Conservation (phyloP, 768 basidiomycete genomes). For the Suillus subluteus region DNA sequence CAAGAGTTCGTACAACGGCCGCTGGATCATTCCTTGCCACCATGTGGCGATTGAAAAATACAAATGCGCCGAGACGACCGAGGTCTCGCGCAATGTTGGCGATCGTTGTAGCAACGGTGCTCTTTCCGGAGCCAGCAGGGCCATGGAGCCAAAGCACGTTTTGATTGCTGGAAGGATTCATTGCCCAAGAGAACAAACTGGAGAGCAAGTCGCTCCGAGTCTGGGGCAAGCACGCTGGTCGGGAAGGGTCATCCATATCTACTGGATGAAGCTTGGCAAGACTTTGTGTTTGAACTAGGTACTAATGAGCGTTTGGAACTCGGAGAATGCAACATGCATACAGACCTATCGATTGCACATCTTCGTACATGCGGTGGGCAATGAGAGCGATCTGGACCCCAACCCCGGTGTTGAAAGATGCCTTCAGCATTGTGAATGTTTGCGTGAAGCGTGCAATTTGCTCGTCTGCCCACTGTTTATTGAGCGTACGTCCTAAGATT, state of each 20-base stretch:
- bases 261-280: conserved; percentile 30
- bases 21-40: conserved; percentile 33
- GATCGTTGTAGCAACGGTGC: conserved; percentile 38
- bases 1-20: conserved; percentile 37
- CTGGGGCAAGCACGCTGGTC: conserved; percentile 33
- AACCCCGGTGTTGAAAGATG: conserved; percentile 30
- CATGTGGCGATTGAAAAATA: conserved; percentile 38
- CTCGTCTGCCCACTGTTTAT: conserved; percentile 24
- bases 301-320: neutral
- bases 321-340: neutral
- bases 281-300: conserved; percentile 23
- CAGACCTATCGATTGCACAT: conserved; percentile 29
- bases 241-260: conserved; percentile 32
- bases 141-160: conserved; percentile 40
- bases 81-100: conserved; percentile 36
- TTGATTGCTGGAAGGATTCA: conserved; percentile 20
- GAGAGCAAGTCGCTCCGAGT: conserved; percentile 35
- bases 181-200: conserved; percentile 29
- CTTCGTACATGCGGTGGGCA: conserved; percentile 33
- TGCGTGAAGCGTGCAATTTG: conserved; percentile 24
- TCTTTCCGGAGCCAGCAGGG: conserved; percentile 41
- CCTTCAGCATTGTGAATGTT: conserved; percentile 28
- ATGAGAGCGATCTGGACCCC: conserved; percentile 29
- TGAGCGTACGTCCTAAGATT: conserved; percentile 19
- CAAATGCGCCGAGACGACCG: conserved; percentile 39